A percentile compares a stretch with the other conserved stretches of the same genome.
Evolutionary conservation across 805 yeast species (phyloP).

Genomic region (Candida maris): DNA sequence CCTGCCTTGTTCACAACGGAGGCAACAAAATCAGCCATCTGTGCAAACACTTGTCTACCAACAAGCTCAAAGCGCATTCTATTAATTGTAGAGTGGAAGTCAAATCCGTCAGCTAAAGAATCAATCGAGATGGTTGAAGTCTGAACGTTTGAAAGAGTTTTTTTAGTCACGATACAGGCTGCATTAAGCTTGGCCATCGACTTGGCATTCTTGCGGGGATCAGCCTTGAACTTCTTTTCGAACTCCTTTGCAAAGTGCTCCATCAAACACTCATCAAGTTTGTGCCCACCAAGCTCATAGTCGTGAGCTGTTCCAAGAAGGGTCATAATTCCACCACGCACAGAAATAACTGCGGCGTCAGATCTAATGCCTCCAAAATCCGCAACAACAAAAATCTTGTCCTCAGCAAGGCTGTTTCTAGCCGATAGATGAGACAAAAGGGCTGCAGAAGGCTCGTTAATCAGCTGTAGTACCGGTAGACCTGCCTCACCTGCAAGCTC

Average conservation of each 20-base stretch:
- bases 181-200: conserved; percentile 84
- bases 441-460: conserved; percentile 92
- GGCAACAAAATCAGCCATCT: conserved; percentile 75
- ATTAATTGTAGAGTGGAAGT: conserved; percentile 89
- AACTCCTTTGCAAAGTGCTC: conserved; percentile 91
- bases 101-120: conserved; percentile 89
- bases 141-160: conserved; percentile 86
- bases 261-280: conserved; percentile 73
- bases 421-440: conserved; percentile 71
- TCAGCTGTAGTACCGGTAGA: conserved; percentile 76
- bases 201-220: conserved; percentile 78
- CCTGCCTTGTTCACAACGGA: conserved; percentile 75
- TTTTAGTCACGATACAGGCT: conserved; percentile 80
- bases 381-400: conserved; percentile 83
- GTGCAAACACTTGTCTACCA: conserved; percentile 70
- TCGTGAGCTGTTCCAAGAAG: conserved; percentile 82
- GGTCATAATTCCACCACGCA: conserved; percentile 92
- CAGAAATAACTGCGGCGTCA: conserved; percentile 90
- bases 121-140: conserved; percentile 91
- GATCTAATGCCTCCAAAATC: conserved; percentile 96
- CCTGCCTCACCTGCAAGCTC: conserved; percentile 68
- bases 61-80: conserved; percentile 90
- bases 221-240: conserved; percentile 77
- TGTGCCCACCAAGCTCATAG: conserved; percentile 80
- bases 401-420: conserved; percentile 49